Base-by-base conservation (phyloP, 192 early-diverging fungal genomes). In the Backusella parvicylindrica region DNA sequence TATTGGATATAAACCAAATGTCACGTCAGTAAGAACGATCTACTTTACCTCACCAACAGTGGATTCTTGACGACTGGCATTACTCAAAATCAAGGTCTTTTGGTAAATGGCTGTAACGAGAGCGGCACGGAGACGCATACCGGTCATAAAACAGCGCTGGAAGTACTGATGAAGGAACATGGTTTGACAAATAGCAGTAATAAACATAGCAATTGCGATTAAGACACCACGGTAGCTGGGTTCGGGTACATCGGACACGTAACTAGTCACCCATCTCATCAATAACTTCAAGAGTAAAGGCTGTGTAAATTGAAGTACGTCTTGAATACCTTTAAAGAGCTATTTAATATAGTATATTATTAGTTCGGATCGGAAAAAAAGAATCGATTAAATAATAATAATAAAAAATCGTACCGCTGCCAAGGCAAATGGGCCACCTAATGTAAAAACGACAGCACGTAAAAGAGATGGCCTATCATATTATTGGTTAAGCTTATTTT, bases 141-240 rank as follows among this genome's bases (percentile, higher is more conserved):
- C 92, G 4, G 89, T 91, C 28, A 87, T 83, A 76, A 94, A 89
- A 75, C 93, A 95, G 65, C 89, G 78, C 71, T 96, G 94, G 84
- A 95, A 94, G 82, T 96, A 95, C 74, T 96, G 95, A 76, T 97
- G 95, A 35, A 96, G 84, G 12, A 95, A 82, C 47, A 91, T 79
- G 2, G 96, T 94, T 80, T 97, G 94, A 2, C 84, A 77, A 11
- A 94, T 37, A 74, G 92, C 92, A 53, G 90, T 86, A 18, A 85
- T 13, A 41, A 97, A 86, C 95, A 99, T 97, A 37, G 89, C 73
- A 8, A 81, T 79, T 21, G 97, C 95, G 69, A 96, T 95, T n/a
- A 88, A 78, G 73, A 91, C 89, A 21, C 97, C 97, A 28, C 89
- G 74, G n/a, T 91, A 89, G 6, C 91, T 70, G 7, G 93, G 92